Evolutionary conservation across 495 filamentous ascomycete genomes (phyloP), one percentile per base, ranked within the genome.

Genomic region (Aspergillus homomorphus): DNA sequence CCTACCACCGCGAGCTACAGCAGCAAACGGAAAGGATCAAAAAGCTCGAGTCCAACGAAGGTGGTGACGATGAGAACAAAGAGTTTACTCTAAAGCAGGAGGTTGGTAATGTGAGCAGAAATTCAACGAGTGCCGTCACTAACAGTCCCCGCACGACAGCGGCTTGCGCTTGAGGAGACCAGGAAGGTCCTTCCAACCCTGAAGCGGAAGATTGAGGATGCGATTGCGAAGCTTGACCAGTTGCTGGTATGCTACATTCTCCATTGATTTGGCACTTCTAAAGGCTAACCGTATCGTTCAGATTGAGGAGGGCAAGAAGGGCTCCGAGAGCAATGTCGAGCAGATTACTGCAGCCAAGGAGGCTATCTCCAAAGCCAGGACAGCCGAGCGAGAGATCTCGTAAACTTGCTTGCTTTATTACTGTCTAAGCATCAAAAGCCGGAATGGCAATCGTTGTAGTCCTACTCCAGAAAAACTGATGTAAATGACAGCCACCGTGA

Each of bases 1-100:
- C 85, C 69, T 97, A 98, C 76, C 89, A 91, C 73, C 86, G 87
- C 62, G 94, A 98, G 67, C 80, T 90, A 20, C 74, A 80, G 57
- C 73, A 84, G 56, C 91, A 97, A 64, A 80, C 87, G 55, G 78
- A 78, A 57, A 85, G 87, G 44, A 80, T 97, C 42, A 72, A 83
- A 75, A 86, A 88, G 73, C 77, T 91, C 16, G 72, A 71, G 64
- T 58, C 61, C 30, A 70, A 66, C 6, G 73, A 78, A 3, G 82
- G 82, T 19, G 66, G 46, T 8, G 75, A 79, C 4, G 87, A 89
- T 57, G 82, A 82, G 68, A 93, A 93, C 67, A 78, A 74, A 42
- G 82, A 85, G 62, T 96, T 78, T 63, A 68, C 82, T 51, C 64
- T 97, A 56, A 90, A 84, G 73, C 93, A 98, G 67, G 90, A 94